Evolutionary conservation across 169 alveolate genomes (phyloP).

Genomic region (Eimeria necatrix): DNA sequence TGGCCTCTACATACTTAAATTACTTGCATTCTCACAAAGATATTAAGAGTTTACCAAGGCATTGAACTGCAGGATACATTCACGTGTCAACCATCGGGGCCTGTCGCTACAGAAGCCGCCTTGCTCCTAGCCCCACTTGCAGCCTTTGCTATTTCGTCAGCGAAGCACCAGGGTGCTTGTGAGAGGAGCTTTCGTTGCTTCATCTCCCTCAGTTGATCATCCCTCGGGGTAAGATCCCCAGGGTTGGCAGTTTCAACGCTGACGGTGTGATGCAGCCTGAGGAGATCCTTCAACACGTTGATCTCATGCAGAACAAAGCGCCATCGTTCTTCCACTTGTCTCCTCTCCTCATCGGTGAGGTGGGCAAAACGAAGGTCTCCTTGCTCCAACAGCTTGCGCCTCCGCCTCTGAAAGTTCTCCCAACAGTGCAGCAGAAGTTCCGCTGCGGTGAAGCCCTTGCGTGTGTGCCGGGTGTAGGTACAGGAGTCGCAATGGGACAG

Average conservation of each 20-base stretch:
- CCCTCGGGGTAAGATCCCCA: constrained; percentile 54
- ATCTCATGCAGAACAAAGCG: constrained; percentile 71
- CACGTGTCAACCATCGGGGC: neutral
- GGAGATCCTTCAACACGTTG: constrained; percentile 31
- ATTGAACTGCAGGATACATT: too few relatives aligned
- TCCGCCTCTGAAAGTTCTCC: constrained; percentile 50
- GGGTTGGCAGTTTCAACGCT: neutral
- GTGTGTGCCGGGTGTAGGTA: constrained; percentile 40
- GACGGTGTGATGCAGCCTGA: neutral
- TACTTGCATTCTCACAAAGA: too few relatives aligned
- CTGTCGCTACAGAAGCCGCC: constrained; percentile 27
- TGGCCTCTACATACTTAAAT: too few relatives aligned
- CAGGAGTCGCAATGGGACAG: constrained; percentile 28
- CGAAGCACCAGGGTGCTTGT: constrained; percentile 72
- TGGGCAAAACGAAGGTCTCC: constrained; percentile 79
- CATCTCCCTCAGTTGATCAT: neutral
- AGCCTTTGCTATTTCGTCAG: constrained; percentile 20
- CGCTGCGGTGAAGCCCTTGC: constrained; percentile 75
- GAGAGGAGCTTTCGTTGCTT: neutral
- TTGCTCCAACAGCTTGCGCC: constrained; percentile 21
- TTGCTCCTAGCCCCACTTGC: neutral
- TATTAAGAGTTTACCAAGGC: too few relatives aligned
- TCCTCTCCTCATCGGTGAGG: constrained; percentile 36
- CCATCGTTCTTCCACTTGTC: constrained; percentile 76
- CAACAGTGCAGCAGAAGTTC: constrained; percentile 74